These are phyloP conservation scores for Rusavskia elegans DNA, from an alignment of 495 filamentous ascomycete genomes.

Conservation along the genomic window DNA sequence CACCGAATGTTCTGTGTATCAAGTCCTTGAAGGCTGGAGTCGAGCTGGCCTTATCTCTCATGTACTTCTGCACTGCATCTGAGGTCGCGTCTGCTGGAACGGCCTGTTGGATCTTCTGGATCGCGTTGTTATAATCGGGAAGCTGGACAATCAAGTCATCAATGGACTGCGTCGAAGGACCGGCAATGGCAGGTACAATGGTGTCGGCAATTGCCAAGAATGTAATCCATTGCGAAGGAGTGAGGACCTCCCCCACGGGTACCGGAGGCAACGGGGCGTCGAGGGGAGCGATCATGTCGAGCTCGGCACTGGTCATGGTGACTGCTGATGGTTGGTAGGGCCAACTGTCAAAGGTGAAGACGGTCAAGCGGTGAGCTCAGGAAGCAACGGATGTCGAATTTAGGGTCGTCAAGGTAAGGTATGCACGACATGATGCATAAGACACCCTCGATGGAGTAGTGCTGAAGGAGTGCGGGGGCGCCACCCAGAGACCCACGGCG, in stretches of 20 bases:
- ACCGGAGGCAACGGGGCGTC: slow-evolving; percentile 28
- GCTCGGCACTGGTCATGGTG: slow-evolving; percentile 10
- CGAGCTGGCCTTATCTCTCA: slow-evolving; percentile 33
- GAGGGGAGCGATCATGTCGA: slow-evolving; percentile 17
- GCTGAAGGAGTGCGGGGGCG: too few relatives aligned
- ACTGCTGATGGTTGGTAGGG: neutral
- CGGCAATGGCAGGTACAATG: slow-evolving; percentile 34
- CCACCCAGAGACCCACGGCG: too few relatives aligned
- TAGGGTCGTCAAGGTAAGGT: too few relatives aligned
- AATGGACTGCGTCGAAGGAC: slow-evolving; percentile 10
- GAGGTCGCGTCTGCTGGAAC: slow-evolving; percentile 18
- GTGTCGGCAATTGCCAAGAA: slow-evolving; percentile 39
- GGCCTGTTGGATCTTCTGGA: slow-evolving; percentile 14
- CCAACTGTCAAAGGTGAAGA: too few relatives aligned
- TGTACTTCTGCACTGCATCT: slow-evolving; percentile 23
- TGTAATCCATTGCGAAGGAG: slow-evolving; percentile 36
- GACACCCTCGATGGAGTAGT: too few relatives aligned
- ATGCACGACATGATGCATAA: too few relatives aligned
- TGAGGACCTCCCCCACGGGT: slow-evolving; percentile 25
- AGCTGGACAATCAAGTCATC: slow-evolving; percentile 14
- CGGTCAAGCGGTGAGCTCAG: too few relatives aligned
- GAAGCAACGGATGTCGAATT: too few relatives aligned
- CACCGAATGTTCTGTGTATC: slow-evolving; percentile 27
- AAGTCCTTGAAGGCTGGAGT: slow-evolving; percentile 28
- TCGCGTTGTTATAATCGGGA: slow-evolving; percentile 20